phyloP scores from a whole-genome alignment of 2,329 filamentous ascomycete species.

The Cladorrhinum sp. region DNA sequence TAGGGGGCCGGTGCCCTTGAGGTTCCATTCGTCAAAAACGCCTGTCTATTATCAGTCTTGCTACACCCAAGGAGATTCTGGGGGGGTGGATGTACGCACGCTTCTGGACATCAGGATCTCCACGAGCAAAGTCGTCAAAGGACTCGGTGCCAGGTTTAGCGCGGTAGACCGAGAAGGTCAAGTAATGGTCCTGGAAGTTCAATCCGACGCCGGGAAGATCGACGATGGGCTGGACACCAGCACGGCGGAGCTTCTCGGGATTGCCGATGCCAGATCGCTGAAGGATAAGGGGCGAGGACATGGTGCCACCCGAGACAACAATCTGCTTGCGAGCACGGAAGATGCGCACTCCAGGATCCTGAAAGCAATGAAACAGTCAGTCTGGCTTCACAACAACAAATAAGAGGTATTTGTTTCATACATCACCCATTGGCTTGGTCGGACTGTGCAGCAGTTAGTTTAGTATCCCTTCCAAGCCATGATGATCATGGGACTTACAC shows the following conservation, averaged over 20 bases:
- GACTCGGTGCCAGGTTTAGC: conserved; percentile 73
- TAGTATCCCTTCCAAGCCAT: neutral
- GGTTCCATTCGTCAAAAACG: conserved; percentile 74
- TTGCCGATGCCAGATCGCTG: conserved; percentile 72
- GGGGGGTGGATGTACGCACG: conserved; percentile 33
- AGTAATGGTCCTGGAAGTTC: conserved; percentile 54
- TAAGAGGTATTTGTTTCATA: neutral
- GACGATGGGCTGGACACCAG: conserved; percentile 46
- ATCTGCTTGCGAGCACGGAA: conserved; percentile 72
- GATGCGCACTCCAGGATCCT: conserved; percentile 41
- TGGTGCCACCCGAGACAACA: conserved; percentile 68
- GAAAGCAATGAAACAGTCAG: neutral
- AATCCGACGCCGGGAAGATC: conserved; percentile 52
- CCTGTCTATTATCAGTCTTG: conserved; percentile 32
- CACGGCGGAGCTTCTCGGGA: conserved; percentile 64
- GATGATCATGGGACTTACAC: conserved; percentile 36
- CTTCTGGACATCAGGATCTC: conserved; percentile 70
- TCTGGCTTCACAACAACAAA: neutral
- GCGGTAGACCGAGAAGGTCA: conserved; percentile 66
- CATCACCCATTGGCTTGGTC: conserved; percentile 33
- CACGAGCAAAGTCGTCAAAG: conserved; percentile 77
- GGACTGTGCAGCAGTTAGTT: conserved; percentile 31
- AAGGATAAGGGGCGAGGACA: conserved; percentile 71
- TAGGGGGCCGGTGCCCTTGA: conserved; percentile 74
- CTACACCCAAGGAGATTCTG: neutral